Base-by-base conservation (phyloP, 2,329 filamentous ascomycete species). In the Coleophoma crateriformis region DNA sequence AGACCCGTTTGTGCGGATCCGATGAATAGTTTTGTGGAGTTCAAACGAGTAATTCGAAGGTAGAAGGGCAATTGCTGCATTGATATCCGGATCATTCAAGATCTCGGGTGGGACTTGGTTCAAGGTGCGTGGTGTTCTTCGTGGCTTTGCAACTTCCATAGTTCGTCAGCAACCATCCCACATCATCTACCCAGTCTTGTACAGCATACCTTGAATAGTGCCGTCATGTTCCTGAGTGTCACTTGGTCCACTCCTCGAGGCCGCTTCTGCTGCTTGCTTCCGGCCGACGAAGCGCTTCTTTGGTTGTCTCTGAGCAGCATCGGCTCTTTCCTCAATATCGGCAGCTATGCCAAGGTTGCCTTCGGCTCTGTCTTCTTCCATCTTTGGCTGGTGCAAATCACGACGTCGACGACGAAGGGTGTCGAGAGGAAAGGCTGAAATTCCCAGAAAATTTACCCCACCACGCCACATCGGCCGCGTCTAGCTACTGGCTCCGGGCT, bases 21-120 rank as follows among this genome's bases (percentile, higher is more conserved):
- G 84, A 69, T 97, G 90, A 61, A 99, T 95, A 8, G 94, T 99
- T 73, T 99, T 99, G 66, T 90, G 94, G 49, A 99, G 90, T 72
- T 99, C 94, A 67, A 99, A 99, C 61, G 88, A 92, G 77, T 99
- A 99, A 74, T 99, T 99, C n/a, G 82, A 74, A 1, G 94, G 94
- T 2, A 99, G 81, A 33, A 99, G 79, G 6, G 83, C 77, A 51
- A 97, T 90, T 3, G 94, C 94, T 41, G 84, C 86, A 67, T 92
- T 92, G 62, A 99, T 87, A 44, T 87, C 88, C 44, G 84, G 75
- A 62, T 99, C 87, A 55, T 95, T 79, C 17, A 94, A 76, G 55
- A 99, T 96, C 55, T 92, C 87, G 14, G 84, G 77, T 2, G 94
- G 92, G 1, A 99, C 88, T 64, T 94, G 88, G 66, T 96, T 97